phyloP scores from a whole-genome alignment of 768 basidiomycete species.

The Boletus pseudo-olivaceus region DNA sequence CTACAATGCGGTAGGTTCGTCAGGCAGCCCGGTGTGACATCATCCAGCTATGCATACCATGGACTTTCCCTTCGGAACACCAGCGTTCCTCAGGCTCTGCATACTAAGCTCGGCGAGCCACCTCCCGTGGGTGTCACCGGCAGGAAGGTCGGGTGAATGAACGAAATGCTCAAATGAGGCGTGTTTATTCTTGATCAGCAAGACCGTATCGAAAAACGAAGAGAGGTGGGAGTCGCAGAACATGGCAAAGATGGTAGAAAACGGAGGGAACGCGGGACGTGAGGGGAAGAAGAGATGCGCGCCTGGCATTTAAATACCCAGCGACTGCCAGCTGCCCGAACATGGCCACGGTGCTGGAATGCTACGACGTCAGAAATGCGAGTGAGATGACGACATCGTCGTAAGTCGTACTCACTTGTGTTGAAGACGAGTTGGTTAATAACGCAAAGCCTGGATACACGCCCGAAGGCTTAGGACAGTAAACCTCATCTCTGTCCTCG shows the following conservation, averaged over 20 bases:
- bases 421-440: too few species aligned
- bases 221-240: not conserved
- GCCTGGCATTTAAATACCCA: not conserved
- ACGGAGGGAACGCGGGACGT: not conserved
- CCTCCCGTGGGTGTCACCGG: not conserved
- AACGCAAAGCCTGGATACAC: too few species aligned
- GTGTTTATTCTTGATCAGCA: slow-evolving; percentile 16
- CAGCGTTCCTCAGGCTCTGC: slow-evolving; percentile 1
- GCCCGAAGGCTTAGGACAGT: too few species aligned
- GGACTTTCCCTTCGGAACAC: slow-evolving; percentile 7
- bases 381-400: not conserved
- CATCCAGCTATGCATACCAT: not conserved
- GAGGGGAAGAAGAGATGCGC: not conserved
- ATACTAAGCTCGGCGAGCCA: not conserved
- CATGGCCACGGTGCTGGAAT: not conserved
- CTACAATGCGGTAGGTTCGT: not conserved
- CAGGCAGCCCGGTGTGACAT: not conserved
- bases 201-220: slow-evolving; percentile 7
- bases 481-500: too few species aligned
- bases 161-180: slow-evolving; percentile 10
- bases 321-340: not conserved
- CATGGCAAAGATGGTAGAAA: not conserved
- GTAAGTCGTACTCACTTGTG: not conserved
- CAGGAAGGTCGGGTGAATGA: slow-evolving; percentile 1
- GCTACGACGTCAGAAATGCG: not conserved